Evolutionary conservation across 1,284 basidiomycete genomes (phyloP), one percentile per base, ranked within the genome.

Genomic region (Neonothopanus nambi): DNA sequence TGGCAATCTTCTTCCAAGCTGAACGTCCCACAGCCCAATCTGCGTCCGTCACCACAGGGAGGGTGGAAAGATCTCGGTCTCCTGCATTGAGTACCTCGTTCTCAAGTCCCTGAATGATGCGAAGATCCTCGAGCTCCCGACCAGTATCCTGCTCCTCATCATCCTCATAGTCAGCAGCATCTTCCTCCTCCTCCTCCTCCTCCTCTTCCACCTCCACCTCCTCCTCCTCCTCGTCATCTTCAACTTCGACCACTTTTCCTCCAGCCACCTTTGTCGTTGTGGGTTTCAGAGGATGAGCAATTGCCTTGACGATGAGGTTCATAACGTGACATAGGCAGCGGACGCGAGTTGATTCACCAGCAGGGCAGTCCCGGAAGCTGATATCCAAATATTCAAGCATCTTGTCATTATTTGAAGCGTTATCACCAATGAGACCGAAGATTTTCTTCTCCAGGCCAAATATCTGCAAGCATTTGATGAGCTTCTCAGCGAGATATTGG

Each of bases 321-420:
- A 43, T 23, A 17, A 43, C 28, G 23, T 43, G 41, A 21, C 13
- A 12, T 15, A 43, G 28, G 20, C 18, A 43, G 5, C 17, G 20
- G 17, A 43, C 28, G 13, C 28, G 41, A 17, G 6, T 23, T 24
- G 6, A 5, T 12, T 20, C 28, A 24, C 41, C 41, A 43, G 17
- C 18, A 8, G 41, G 5, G 41, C 41, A 43, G 8, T 21, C 8
- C 21, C 11, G 6, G 41, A 24, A 43, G 28, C 21, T 9, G 8
- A 17, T 12, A 6, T 5, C 5, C 21, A 24, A 9, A 43, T 43
- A 11, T 24, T 43, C 21, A 9, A 38, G 26, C 35, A 40, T 40
- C 26, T 39, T 39, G 47, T 49, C 37, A 40, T 49, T 49, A 37
- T 49, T 49, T 12, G 47, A 49, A 24, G 47, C 36, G 26, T 49